Evolutionary conservation across 2,329 filamentous ascomycete species (phyloP), one percentile per base, ranked within the genome.

Genomic region (Simplicillium sp.): DNA sequence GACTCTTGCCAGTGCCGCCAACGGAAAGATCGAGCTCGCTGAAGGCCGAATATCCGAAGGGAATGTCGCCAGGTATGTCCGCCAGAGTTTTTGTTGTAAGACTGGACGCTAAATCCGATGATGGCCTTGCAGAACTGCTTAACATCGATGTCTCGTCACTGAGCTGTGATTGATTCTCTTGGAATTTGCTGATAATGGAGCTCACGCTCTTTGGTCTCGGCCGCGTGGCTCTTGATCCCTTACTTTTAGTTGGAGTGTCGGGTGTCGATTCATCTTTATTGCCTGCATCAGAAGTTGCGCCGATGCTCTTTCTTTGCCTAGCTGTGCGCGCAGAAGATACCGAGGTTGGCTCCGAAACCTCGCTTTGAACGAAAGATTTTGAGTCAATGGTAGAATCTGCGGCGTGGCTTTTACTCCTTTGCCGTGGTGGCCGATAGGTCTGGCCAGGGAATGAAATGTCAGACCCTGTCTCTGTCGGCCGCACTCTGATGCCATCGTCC

Each of bases 41-140:
- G 48, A 82, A 82, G n/a, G 78, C 78, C 14, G 78, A 82, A 46
- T 75, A 74, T 6, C 78, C 78, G 53, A 80, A 72, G 0, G 77
- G 77, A 37, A 82, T 80, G 11, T 82, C 77, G 9, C 60, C 62
- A 3, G 59, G 54, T 12, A 64, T 75, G 31, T 81, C 76, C 13
- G 74, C 75, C 29, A 80, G 53, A 3, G 73, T 72, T 47, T 76
- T 76, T 29, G 65, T 67, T 4, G 68, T 50, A 9, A 64, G 46
- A 36, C 57, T 62, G 2, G 62, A 61, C 3, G 54, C 57, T 4
- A 62, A 35, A 13, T 64, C 61, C 4, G 58, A 63, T 4, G 45
- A 46, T 6, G 51, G 51, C 2, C 55, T 44, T 13, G 54, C 47
- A 11, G 50, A 50, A 14, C 47, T 45, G 36, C 53, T 53, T 4